Conservation (phyloP, 768 basidiomycete species). For the Leccinum obscurum region DNA sequence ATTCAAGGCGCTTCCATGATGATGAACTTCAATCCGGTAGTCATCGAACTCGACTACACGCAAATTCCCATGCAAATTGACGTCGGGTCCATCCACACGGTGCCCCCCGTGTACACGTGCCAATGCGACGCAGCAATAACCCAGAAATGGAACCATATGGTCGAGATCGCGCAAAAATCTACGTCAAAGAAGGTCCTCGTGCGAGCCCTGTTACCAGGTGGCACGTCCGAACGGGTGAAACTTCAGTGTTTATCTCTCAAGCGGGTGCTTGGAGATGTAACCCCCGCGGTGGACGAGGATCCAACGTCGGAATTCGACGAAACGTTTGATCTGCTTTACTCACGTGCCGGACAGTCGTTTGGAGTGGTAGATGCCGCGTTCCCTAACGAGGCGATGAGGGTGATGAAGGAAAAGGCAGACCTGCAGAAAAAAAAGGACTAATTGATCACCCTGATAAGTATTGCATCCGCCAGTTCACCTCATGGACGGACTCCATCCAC, state of each 20-base stretch:
- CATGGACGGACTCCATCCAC: neutral
- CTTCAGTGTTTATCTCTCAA: slow-evolving; percentile 27
- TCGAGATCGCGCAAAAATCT: slow-evolving; percentile 30
- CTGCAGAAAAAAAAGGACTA: neutral
- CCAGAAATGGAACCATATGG: slow-evolving; percentile 29
- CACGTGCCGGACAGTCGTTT: slow-evolving; percentile 18
- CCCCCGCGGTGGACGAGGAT: slow-evolving; percentile 16
- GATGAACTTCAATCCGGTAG: slow-evolving; percentile 13
- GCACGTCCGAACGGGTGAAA: slow-evolving; percentile 25
- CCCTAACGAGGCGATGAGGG: slow-evolving; percentile 20
- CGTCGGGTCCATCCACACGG: slow-evolving; percentile 17
- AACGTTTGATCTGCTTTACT: slow-evolving; percentile 29
- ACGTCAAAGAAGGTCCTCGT: slow-evolving; percentile 24
- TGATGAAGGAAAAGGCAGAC: slow-evolving; percentile 13
- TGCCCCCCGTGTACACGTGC: slow-evolving; percentile 19
- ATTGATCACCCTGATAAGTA: neutral
- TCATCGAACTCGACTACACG: slow-evolving; percentile 30
- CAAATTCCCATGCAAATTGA: slow-evolving; percentile 16
- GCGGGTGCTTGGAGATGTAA: slow-evolving; percentile 14
- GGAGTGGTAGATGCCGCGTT: slow-evolving; percentile 25
- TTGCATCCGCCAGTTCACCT: neutral
- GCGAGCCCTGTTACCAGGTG: slow-evolving; percentile 30
- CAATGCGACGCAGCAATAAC: slow-evolving; percentile 21
- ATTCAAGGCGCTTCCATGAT: slow-evolving; percentile 15
- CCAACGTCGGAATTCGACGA: slow-evolving; percentile 15